These are phyloP conservation scores for Colletotrichum sp. DNA, from an alignment of 2,329 filamentous ascomycete genomes.

Conservation along the genomic window DNA sequence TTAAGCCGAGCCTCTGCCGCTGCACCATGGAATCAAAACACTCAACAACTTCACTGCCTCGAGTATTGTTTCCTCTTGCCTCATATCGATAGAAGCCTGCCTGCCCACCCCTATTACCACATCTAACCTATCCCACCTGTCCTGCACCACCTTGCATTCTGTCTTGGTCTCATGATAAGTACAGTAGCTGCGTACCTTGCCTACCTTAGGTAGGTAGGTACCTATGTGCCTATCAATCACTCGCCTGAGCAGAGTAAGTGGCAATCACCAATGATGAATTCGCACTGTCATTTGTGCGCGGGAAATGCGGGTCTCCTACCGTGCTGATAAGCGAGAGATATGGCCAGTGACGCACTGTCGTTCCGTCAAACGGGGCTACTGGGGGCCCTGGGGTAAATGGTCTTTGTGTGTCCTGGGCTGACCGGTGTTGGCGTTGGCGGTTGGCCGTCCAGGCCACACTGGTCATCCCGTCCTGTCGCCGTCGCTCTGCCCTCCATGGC, in stretches of 20 bases:
- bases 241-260: background rate
- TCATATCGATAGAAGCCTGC: background rate
- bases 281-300: constrained; percentile 17
- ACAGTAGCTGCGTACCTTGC: background rate
- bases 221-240: background rate
- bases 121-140: background rate
- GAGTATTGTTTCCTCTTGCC: background rate
- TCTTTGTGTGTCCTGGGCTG: background rate
- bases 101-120: background rate
- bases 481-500: background rate
- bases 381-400: background rate
- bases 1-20: background rate
- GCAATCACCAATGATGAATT: background rate
- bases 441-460: background rate
- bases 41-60: background rate
- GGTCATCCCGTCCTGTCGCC: background rate
- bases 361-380: background rate
- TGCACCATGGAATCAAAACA: background rate
- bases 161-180: background rate
- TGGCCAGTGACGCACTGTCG: background rate
- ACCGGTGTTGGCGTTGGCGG: background rate
- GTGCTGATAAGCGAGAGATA: constrained; percentile 14
- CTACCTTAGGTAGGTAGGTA: too few species aligned
- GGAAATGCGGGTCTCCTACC: constrained; percentile 3
- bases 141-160: background rate